These are phyloP conservation scores for Brettanomyces naardenensis DNA, from an alignment of 805 yeast species.

Conservation along the genomic window DNA sequence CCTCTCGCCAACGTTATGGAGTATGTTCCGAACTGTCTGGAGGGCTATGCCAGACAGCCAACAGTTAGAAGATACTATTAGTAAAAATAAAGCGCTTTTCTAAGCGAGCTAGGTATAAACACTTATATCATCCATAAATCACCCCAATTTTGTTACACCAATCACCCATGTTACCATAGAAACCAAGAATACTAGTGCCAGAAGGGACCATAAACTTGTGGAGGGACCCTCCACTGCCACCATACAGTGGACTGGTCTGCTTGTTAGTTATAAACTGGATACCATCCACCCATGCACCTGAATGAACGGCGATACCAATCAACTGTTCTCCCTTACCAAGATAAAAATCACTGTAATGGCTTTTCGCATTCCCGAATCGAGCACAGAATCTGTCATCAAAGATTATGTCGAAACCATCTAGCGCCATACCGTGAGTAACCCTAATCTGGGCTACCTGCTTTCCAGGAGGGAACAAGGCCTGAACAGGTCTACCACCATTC, in stretches of 20 bases:
- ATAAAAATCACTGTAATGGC: constrained; percentile 45
- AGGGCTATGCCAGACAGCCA: too few species aligned
- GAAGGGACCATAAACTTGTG: constrained; percentile 57
- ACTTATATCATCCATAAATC: constrained; percentile 48
- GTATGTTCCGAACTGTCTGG: constrained; percentile 14
- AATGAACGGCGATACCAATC: constrained; percentile 51
- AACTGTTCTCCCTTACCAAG: constrained; percentile 54
- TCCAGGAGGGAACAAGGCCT: constrained; percentile 11
- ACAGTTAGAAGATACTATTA: background rate
- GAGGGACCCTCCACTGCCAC: constrained; percentile 59
- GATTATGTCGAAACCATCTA: constrained; percentile 71
- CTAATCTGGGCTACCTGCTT: constrained; percentile 40
- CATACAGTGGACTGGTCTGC: constrained; percentile 48
- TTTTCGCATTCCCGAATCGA: constrained; percentile 46
- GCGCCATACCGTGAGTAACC: constrained; percentile 65
- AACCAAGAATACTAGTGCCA: constrained; percentile 55
- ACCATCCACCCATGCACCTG: constrained; percentile 90
- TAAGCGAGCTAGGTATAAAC: too few species aligned
- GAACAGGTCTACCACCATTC: constrained; percentile 10
- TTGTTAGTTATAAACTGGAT: constrained; percentile 65
- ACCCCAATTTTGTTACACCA: constrained; percentile 78
- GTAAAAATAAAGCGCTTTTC: background rate
- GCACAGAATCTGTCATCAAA: constrained; percentile 19
- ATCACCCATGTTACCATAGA: constrained; percentile 57
- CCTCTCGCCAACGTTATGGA: constrained; percentile 13